These are phyloP conservation scores for Dalbergia cochinchinensis DNA, from an alignment of 306 rosid genomes.

Conservation along the genomic window DNA sequence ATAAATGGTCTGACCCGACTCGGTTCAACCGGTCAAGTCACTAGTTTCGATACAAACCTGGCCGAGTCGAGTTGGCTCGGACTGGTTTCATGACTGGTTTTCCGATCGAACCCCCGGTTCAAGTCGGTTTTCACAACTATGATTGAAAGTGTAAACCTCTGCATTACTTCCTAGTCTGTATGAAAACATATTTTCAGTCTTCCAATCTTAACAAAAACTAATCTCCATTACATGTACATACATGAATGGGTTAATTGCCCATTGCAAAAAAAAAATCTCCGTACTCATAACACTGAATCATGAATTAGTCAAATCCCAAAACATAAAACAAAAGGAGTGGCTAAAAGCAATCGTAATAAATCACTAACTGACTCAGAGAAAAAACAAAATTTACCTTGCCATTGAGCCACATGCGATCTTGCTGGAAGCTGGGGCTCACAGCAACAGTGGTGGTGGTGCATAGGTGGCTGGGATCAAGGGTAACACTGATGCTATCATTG, in stretches of 20 bases:
- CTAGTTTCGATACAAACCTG: no score
- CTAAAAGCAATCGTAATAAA: background rate
- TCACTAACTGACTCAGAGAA: background rate
- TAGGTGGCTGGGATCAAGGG: constrained; percentile 92
- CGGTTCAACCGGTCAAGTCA: no score
- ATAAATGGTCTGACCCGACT: no score
- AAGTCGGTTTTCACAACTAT: no score
- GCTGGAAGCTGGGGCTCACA: constrained; percentile 78
- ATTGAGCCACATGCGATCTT: constrained; percentile 99
- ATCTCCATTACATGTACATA: constrained; percentile 7
- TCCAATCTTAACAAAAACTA: background rate
- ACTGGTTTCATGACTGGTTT: no score
- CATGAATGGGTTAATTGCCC: no score
- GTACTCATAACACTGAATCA: constrained; percentile 5
- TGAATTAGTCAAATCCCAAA: background rate
- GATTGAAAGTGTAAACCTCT: background rate
- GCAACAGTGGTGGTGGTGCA: constrained; percentile 97
- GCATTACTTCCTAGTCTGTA: constrained; percentile 14
- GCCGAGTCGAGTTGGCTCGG: no score
- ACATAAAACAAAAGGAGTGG: background rate
- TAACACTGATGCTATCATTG: constrained; percentile 94
- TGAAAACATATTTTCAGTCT: background rate
- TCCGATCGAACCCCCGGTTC: no score
- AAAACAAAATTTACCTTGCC: constrained; percentile 64
- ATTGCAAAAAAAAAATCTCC: background rate